Conservation (phyloP, 148 eudicot species). For the Gaultheria prostrata region DNA sequence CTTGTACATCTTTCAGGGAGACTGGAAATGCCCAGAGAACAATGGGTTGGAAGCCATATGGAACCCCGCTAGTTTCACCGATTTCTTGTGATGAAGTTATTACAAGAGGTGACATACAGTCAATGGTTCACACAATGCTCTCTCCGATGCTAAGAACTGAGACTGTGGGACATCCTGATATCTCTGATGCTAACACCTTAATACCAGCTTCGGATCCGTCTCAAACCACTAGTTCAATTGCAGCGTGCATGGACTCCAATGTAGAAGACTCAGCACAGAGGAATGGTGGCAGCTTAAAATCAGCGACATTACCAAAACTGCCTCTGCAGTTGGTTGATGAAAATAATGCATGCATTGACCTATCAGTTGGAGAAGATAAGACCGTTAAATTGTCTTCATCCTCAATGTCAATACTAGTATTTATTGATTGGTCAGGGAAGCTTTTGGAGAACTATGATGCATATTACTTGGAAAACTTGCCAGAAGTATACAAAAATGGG, state of each 20-base stretch:
- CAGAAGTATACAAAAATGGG: conserved; percentile 76
- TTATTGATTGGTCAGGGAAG: conserved; percentile 87
- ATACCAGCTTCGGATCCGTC: conserved; percentile 29
- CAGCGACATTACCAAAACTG: conserved; percentile 39
- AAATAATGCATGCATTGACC: conserved; percentile 74
- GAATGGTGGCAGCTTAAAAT: conserved; percentile 34
- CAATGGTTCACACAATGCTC: conserved; percentile 69
- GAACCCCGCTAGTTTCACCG: conserved; percentile 86
- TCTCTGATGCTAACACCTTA: conserved; percentile 30
- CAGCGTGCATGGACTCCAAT: conserved; percentile 30
- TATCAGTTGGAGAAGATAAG: conserved; percentile 77
- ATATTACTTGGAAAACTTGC: conserved; percentile 71
- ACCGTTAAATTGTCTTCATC: conserved; percentile 62
- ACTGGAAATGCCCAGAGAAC: conserved; percentile 45
- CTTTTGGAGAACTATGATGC: conserved; percentile 74
- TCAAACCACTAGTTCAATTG: conserved; percentile 28
- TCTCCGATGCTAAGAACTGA: conserved; percentile 62
- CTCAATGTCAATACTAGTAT: conserved; percentile 65
- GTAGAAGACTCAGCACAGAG: conserved; percentile 23
- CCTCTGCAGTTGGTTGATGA: conserved; percentile 89
- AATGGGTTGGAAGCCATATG: conserved; percentile 80
- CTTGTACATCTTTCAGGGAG: conserved; percentile 39
- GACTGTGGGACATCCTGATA: conserved; percentile 27
- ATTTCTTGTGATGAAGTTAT: conserved; percentile 60
- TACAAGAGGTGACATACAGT: conserved; percentile 78